Conservation (phyloP, 805 yeast species). For the Candida endomychidarum region DNA sequence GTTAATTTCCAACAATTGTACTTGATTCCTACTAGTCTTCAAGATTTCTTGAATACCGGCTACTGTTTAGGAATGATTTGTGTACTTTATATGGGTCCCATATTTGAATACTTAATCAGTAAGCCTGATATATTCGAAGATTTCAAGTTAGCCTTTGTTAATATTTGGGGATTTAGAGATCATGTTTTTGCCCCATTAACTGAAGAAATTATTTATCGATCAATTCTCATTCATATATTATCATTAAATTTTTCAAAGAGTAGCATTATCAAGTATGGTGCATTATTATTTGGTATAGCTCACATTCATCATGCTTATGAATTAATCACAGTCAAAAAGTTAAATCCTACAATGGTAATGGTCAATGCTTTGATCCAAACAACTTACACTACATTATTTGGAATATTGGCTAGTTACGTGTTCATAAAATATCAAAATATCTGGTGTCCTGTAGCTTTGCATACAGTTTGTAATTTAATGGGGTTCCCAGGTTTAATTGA, state of each 20-base stretch:
- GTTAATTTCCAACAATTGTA: conserved; percentile 1
- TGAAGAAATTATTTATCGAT: conserved; percentile 72
- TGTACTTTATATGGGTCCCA: conserved; percentile 50
- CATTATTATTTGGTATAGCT: conserved; percentile 71
- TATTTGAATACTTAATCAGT: conserved; percentile 30
- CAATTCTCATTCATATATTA: conserved; percentile 36
- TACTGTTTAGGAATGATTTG: conserved; percentile 20
- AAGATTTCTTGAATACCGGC: conserved; percentile 17
- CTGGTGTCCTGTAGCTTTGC: conserved; percentile 59
- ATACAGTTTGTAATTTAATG: conserved; percentile 64
- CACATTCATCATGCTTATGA: conserved; percentile 75
- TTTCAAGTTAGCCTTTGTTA: conserved; percentile 12
- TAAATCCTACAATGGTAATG: conserved; percentile 3
- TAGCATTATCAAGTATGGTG: conserved; percentile 42
- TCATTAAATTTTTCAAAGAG: conserved; percentile 11
- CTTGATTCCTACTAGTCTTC: conserved; percentile 4
- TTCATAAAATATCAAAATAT: conserved; percentile 49
- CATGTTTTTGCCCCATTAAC: conserved; percentile 71
- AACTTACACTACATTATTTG: conserved; percentile 68
- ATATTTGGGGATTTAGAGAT: conserved; percentile 51
- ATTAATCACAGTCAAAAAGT: conserved; percentile 16
- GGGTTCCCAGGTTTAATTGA: conserved; percentile 56
- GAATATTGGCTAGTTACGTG: conserved; percentile 59
- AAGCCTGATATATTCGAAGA: conserved; percentile 14
- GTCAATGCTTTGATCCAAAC: conserved; percentile 49